phyloP scores from a whole-genome alignment of 495 filamentous ascomycete genomes.

The Apodospora peruviana region DNA sequence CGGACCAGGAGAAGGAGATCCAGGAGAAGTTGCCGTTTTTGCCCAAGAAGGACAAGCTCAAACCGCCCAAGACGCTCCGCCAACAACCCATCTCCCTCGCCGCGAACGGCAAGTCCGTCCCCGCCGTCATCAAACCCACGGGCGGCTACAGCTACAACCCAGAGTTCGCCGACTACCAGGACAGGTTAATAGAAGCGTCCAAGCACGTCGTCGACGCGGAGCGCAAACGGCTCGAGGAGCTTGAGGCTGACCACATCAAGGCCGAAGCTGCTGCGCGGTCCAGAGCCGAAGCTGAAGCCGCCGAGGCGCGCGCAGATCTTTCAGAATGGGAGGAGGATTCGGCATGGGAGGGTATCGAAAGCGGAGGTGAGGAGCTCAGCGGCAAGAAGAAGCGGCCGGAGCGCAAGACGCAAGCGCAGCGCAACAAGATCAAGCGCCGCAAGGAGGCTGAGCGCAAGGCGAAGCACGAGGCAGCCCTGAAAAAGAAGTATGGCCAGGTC shows the following conservation, averaged over 20 bases:
- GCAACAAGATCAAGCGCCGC: slow-evolving; percentile 78
- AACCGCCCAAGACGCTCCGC: slow-evolving; percentile 70
- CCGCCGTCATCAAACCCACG: slow-evolving; percentile 71
- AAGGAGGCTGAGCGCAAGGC: slow-evolving; percentile 76
- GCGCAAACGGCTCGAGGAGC: slow-evolving; percentile 64
- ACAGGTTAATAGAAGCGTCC: slow-evolving; percentile 65
- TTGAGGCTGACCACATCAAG: slow-evolving; percentile 54
- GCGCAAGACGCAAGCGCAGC: slow-evolving; percentile 77
- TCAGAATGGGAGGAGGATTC: slow-evolving; percentile 77
- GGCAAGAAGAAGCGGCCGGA: slow-evolving; percentile 65
- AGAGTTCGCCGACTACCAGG: slow-evolving; percentile 73
- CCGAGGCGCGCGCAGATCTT: slow-evolving; percentile 61
- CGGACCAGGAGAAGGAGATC: slow-evolving; percentile 41
- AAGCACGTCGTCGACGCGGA: slow-evolving; percentile 75
- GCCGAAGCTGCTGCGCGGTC: slow-evolving; percentile 48
- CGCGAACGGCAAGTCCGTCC: slow-evolving; percentile 67
- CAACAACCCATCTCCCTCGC: slow-evolving; percentile 73
- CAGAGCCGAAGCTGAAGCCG: slow-evolving; percentile 55
- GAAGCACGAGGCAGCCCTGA: slow-evolving; percentile 65
- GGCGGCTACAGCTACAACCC: slow-evolving; percentile 92
- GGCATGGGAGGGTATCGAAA: slow-evolving; percentile 82
- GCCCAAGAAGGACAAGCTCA: slow-evolving; percentile 55
- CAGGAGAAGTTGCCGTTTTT: slow-evolving; percentile 53
- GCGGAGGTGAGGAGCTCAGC: slow-evolving; percentile 54
- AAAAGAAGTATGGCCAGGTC: slow-evolving; percentile 62